Percentiles rank a stretch among this genome's conserved stretches.
These are phyloP conservation scores for Vishniacozyma victoriae DNA, from an alignment of 768 basidiomycete species.

Conservation along the genomic window DNA sequence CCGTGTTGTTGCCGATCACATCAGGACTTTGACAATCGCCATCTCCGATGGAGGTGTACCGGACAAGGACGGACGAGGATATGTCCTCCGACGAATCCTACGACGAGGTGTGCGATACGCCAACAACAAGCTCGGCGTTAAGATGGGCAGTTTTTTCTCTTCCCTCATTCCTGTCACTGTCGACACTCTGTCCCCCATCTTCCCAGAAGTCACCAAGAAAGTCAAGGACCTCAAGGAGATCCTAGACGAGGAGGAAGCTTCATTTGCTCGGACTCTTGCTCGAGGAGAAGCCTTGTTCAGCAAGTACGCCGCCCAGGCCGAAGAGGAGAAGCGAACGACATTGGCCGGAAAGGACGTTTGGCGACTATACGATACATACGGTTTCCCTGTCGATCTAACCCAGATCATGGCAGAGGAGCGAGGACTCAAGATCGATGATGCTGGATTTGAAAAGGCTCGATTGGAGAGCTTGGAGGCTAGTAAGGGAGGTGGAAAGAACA, in stretches of 20 bases:
- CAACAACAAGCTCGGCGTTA: slow-evolving; percentile 85
- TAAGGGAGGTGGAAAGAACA: slow-evolving; percentile 65
- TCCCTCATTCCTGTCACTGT: slow-evolving; percentile 82
- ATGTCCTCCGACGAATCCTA: slow-evolving; percentile 90
- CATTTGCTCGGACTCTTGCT: slow-evolving; percentile 93
- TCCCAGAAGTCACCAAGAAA: slow-evolving; percentile 86
- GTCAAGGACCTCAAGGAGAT: slow-evolving; percentile 84
- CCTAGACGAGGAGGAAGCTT: slow-evolving; percentile 93
- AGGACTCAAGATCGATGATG: slow-evolving; percentile 73
- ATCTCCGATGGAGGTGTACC: slow-evolving; percentile 95
- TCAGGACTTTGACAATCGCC: slow-evolving; percentile 87
- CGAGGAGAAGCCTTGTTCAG: slow-evolving; percentile 95
- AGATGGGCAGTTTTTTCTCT: slow-evolving; percentile 92
- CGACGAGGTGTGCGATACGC: slow-evolving; percentile 92
- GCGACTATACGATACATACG: slow-evolving; percentile 95
- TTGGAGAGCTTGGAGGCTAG: slow-evolving; percentile 83
- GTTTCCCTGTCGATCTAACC: slow-evolving; percentile 95
- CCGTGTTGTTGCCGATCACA: slow-evolving; percentile 93
- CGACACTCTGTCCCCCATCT: slow-evolving; percentile 77
- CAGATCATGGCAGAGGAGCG: slow-evolving; percentile 95
- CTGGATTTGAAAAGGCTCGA: slow-evolving; percentile 83
- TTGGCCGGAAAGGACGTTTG: slow-evolving; percentile 90
- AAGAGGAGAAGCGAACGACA: slow-evolving; percentile 58
- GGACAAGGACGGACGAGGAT: slow-evolving; percentile 91
- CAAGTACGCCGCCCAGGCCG: slow-evolving; percentile 67